Base-by-base conservation (phyloP, 331 rosid species). In the Quercus lobata region DNA sequence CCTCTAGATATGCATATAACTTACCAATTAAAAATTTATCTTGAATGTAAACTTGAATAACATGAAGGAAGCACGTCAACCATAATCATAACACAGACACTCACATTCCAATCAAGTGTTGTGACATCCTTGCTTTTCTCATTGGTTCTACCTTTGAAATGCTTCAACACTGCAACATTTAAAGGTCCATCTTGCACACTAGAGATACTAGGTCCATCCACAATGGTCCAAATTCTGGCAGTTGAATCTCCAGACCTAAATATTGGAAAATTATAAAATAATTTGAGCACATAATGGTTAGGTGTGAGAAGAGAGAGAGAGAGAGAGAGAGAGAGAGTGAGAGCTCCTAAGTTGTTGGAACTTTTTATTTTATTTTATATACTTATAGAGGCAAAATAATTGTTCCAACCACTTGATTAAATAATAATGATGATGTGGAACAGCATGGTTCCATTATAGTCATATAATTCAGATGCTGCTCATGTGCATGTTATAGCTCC, bases 101-200 rank as follows among this genome's bases (percentile, higher is more conserved):
- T 82, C 62, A 86, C 89, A 76, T 82, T 86, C 89, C 89, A 86
- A 76, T 86, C 89, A 22, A 86, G 89, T 69, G 89, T 86, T 6
- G 89, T 86, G 66, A 82, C 89, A 69, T 86, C 89, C 73, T 76
- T 82, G 82, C 84, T 82, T 69, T 79, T 82, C 83, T 86, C 89
- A 41, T 83, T 86, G 30, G 86, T 76, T 78, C 83, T 85, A 73
- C 81, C 89, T 61, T 69, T 86, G 60, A 86, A 72, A 74, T 86
- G 89, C 70, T 74, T 83, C 66, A 86, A 78, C 73, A 86, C 86
- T 57, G 73, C 76, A 41, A 73, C 84, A 63, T 79, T 76, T 41
- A 24, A 53, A 8, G 82, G 49, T 37, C 78, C 86, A 72, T 65
- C 68, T 57, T 79, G 80, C 9, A 54, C 44, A 24, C 75, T 58